These are phyloP conservation scores for Flaveria ramosissima DNA, from an alignment of 129 eudicot genomes.

Conservation along the genomic window DNA sequence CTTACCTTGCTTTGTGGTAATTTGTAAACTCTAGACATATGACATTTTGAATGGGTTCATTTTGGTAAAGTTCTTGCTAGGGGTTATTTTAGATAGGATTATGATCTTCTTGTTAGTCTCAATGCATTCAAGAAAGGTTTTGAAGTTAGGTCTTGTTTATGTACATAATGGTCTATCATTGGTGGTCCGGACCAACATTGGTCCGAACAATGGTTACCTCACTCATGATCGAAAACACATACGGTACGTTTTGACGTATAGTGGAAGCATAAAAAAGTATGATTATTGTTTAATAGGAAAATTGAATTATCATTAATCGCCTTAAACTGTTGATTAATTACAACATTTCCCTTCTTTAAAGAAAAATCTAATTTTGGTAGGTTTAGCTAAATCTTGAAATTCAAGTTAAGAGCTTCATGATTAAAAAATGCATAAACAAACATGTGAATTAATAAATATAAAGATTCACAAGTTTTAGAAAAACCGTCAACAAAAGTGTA, in stretches of 20 bases:
- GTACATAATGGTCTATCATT: background rate
- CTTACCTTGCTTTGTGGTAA: slow-evolving; percentile 93
- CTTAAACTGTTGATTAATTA: no score
- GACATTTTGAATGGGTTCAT: slow-evolving; percentile 19
- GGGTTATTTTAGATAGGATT: slow-evolving; percentile 31
- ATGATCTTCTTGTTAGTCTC: slow-evolving; percentile 27
- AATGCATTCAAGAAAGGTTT: slow-evolving; percentile 19
- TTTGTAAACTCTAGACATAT: slow-evolving; percentile 63
- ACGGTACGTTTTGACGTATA: background rate
- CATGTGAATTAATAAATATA: no score
- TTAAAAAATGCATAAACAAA: no score
- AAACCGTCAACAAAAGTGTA: no score
- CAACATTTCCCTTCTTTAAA: no score
- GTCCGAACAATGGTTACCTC: background rate
- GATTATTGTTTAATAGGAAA: no score
- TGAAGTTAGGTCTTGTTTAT: background rate
- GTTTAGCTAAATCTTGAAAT: no score
- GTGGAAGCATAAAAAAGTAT: no score
- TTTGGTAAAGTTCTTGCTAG: slow-evolving; percentile 35
- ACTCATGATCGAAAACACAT: background rate
- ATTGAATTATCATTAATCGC: no score
- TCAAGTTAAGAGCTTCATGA: no score
- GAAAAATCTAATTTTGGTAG: no score
- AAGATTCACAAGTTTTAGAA: background rate
- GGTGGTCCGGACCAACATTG: background rate